phyloP scores from a whole-genome alignment of 139 green algal genomes.

The Auxenochlorella pyrenoidosa region DNA sequence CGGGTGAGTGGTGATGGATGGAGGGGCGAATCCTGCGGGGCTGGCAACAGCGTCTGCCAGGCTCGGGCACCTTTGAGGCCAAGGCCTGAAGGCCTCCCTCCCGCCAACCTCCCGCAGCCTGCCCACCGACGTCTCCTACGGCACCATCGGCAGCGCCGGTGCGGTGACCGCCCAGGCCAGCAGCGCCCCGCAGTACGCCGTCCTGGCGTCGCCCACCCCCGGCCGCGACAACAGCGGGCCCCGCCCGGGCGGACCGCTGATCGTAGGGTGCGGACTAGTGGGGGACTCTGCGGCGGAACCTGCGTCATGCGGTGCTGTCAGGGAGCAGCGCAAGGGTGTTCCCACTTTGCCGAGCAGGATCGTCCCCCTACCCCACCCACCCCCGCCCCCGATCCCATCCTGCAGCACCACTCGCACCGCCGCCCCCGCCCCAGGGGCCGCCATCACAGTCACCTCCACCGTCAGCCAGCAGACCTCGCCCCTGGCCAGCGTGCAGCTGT shows the following conservation, averaged over 20 bases:
- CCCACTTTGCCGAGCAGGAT: background rate
- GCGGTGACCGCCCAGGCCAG: background rate
- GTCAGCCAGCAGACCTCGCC: slow-evolving; percentile 19
- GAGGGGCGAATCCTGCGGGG: too few relatives aligned
- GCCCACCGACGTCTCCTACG: slow-evolving; percentile 31
- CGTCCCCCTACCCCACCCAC: background rate
- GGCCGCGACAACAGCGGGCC: slow-evolving; percentile 29
- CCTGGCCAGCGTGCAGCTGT: slow-evolving; percentile 22
- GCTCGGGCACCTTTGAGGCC: too few relatives aligned
- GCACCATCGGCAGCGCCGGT: background rate
- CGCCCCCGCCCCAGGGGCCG: background rate
- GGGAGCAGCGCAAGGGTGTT: too few relatives aligned
- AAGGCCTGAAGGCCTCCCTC: too few relatives aligned
- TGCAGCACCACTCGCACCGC: slow-evolving; percentile 33
- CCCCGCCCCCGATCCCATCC: too few relatives aligned
- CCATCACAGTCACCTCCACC: slow-evolving; percentile 23
- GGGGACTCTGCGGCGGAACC: too few relatives aligned
- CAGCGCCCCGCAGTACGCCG: background rate
- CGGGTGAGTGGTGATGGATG: too few relatives aligned
- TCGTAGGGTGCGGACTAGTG: background rate
- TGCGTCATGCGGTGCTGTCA: too few relatives aligned
- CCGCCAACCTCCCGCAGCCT: background rate
- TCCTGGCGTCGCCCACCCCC: slow-evolving; percentile 40
- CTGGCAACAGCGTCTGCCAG: too few relatives aligned
- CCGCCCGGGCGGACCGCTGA: slow-evolving; percentile 11